Conservation (phyloP, 2,329 filamentous ascomycete genomes). For the Lecanicillium sp. region DNA sequence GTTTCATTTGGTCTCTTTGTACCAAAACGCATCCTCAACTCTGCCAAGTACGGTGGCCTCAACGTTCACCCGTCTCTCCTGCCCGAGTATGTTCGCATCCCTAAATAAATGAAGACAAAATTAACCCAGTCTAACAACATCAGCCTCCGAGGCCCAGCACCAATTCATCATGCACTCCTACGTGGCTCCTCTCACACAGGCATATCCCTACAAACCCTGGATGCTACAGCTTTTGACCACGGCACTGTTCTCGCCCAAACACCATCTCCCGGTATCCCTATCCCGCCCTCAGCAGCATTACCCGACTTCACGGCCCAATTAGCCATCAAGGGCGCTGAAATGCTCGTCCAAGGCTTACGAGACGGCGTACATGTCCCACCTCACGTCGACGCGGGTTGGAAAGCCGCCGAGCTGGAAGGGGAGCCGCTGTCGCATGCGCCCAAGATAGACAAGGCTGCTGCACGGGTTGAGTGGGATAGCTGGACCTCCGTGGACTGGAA, state of each 20-base stretch:
- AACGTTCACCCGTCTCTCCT: conserved; percentile 92
- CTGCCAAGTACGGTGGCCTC: conserved; percentile 72
- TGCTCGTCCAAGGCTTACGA: conserved; percentile 61
- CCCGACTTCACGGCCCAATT: conserved; percentile 37
- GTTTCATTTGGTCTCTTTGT: conserved; percentile 94
- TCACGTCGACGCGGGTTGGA: conserved; percentile 28
- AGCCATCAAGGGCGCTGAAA: conserved; percentile 54
- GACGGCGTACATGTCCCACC: conserved; percentile 58
- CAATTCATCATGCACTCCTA: conserved; percentile 77
- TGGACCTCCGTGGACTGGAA: conserved; percentile 47
- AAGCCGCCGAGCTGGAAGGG: conserved; percentile 12
- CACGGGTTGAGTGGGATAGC: conserved; percentile 49
- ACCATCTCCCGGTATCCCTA: conserved; percentile 45
- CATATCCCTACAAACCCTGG: conserved; percentile 79
- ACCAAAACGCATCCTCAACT: conserved; percentile 62
- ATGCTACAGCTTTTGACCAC: conserved; percentile 67
- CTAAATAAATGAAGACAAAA: background rate
- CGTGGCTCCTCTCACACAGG: conserved; percentile 54
- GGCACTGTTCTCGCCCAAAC: conserved; percentile 69
- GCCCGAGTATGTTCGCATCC: conserved; percentile 53
- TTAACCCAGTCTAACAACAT: background rate
- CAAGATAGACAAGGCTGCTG: conserved; percentile 61
- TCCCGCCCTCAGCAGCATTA: conserved; percentile 35
- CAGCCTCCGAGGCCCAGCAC: conserved; percentile 76
- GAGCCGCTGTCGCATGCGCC: conserved; percentile 45